Evolutionary conservation across 2,329 filamentous ascomycete genomes (phyloP), one percentile per base, ranked within the genome.

Genomic region (Rhytidhysteron rufulum): DNA sequence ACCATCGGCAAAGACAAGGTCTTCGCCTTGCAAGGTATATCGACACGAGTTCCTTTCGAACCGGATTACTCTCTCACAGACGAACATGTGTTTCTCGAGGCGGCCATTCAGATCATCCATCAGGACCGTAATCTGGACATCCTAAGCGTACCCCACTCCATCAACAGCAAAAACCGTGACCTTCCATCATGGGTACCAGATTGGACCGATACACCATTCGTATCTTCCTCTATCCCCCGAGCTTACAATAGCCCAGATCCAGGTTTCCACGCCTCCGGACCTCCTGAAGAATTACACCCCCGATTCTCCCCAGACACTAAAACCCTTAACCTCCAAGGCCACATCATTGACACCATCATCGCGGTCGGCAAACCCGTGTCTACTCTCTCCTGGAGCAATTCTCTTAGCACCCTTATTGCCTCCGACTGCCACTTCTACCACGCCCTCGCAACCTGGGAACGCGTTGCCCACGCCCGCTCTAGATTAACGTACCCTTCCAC

Each of bases 171-270:
- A 5, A 11, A 19, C 3, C 16, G 22, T 10, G 15, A 15, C 15
- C 25, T 37, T 11, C 35, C 35, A 3, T 37, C 35, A 7, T 37
- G 35, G 35, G 25, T 37, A 9, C 35, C 35, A 10, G 35, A 37
- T 25, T 37, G 35, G 35, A 37, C 35, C 10, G 24, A 37, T 30
- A 30, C 25, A 4, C 35, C 35, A 5, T 37, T 37, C 17, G 35
- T 37, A 16, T 21, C 35, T 15, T 27, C 35, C 25, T 30, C 18
- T 11, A 19, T 33, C n/a, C 35, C 22, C 29, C 19, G 5, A 7
- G 20, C 16, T 13, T 9, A 4, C 20, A 16, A 10, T 19, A 33
- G 10, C 11, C 18, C 11, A 15, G n/a, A 15, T 16, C 31, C 31
- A 33, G 24, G 24, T 22, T 19, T 37, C 25, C 22, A 29, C 9